Conservation (phyloP, 2,329 filamentous ascomycete species). For the Pseudogymnoascus pannorum region DNA sequence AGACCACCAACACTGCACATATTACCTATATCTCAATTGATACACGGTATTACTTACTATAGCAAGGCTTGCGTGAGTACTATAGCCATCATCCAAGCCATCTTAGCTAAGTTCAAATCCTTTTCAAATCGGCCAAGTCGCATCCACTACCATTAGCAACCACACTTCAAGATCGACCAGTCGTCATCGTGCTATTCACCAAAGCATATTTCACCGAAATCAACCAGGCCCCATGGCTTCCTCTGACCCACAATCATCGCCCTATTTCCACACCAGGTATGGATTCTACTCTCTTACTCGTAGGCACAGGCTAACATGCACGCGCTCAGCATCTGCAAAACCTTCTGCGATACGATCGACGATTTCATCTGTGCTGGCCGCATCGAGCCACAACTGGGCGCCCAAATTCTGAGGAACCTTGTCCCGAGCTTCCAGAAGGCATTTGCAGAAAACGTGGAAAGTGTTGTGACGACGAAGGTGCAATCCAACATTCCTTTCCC, state of each 20-base stretch:
- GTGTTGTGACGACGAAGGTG: not conserved
- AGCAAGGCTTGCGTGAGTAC: not conserved
- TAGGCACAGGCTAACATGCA: conserved; percentile 2
- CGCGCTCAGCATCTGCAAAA: conserved; percentile 14
- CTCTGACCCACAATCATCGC: not conserved
- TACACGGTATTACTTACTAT: not conserved
- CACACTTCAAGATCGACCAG: not conserved
- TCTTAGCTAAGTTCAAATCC: too few relatives aligned
- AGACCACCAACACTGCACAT: not conserved
- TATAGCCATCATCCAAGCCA: not conserved
- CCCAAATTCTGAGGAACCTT: conserved; percentile 11
- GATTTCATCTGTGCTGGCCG: conserved; percentile 16
- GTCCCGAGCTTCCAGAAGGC: not conserved
- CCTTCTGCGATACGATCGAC: conserved; percentile 14
- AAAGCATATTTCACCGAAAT: not conserved
- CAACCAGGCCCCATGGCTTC: not conserved
- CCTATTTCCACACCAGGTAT: not conserved
- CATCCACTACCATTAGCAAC: not conserved
- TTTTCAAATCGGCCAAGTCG: not conserved
- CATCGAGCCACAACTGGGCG: conserved; percentile 16
- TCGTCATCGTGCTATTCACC: too few relatives aligned
- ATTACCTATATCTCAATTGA: too few relatives aligned
- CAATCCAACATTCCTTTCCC: not conserved
- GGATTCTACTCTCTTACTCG: not conserved
- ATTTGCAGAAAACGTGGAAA: not conserved